Evolutionary conservation across 2,329 filamentous ascomycete genomes (phyloP).

Genomic region (Nemania abortiva): DNA sequence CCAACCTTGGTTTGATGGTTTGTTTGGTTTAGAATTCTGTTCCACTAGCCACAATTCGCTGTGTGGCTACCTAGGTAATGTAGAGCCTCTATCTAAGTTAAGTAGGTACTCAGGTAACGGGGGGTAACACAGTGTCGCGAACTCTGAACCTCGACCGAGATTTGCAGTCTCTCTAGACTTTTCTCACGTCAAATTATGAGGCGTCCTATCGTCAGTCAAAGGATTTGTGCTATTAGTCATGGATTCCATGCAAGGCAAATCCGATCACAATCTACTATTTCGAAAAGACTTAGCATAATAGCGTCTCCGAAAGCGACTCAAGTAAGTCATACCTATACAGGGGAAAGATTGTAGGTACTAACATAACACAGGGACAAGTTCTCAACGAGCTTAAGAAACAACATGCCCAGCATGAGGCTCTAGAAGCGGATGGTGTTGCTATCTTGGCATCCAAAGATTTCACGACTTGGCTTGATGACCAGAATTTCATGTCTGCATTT

Average conservation of each 20-base stretch:
- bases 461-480: constrained; percentile 61
- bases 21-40: not conserved
- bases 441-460: constrained; percentile 64
- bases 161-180: constrained; percentile 10
- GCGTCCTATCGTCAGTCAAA: constrained; percentile 35
- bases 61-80: constrained; percentile 20
- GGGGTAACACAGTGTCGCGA: constrained; percentile 8
- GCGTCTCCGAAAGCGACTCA: constrained; percentile 41
- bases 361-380: constrained; percentile 34
- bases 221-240: constrained; percentile 23
- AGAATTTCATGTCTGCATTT: constrained; percentile 55
- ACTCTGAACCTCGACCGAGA: not conserved
- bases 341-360: constrained; percentile 14
- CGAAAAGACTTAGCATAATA: constrained; percentile 43
- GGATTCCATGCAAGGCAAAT: constrained; percentile 17
- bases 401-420: not conserved
- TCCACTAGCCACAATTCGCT: constrained; percentile 14
- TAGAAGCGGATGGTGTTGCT: constrained; percentile 57
- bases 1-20: too few relatives aligned
- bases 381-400: constrained; percentile 23
- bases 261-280: constrained; percentile 23
- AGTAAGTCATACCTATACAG: constrained; percentile 32
- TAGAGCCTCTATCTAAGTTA: not conserved
- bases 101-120: too few relatives aligned
- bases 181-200: constrained; percentile 40